Evolutionary conservation across 2,329 filamentous ascomycete species (phyloP), one percentile per base, ranked within the genome.

Genomic region (Apiospora arundinis): DNA sequence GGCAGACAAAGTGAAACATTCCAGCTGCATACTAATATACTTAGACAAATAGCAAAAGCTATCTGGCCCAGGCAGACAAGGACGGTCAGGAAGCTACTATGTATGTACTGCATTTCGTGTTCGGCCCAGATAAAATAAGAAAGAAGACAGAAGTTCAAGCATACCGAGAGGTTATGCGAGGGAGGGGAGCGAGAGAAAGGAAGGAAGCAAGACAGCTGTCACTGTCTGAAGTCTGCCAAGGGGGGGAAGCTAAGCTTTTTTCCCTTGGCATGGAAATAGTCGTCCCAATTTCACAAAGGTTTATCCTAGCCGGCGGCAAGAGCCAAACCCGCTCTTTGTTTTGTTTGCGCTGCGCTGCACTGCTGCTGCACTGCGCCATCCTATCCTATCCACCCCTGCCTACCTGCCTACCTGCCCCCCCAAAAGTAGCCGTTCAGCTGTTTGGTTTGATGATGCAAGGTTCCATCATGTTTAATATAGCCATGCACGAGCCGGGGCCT

Each of bases 391-490:
- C 32, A 32, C 32, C 32, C 32, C 32, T 6, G 32, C 12, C 12
- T 18, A n/a, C 12, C 44, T 12, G 12, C 32, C 32, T 18, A 4
- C 44, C 9, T 12, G 5, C 44, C 44, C 44, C 23, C 48, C 12
- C 6, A 6, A 52, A 52, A 23, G 9, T n/a, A 52, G 23, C 48
- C 32, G 32, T 32, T 16, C 48, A 52, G 48, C 48, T 52, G 48
- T 52, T 32, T 32, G 32, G 42, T 45, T 63, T 40, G 56, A 40
- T 63, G 56, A 63, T 63, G 32, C 56, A 63, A 63, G 56, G 56
- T 63, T 63, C 56, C 56, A 40, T 63, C 28, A 23, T n/a, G 56
- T 63, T 63, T 63, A 63, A 63, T 63, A 63, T 63, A 63, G 56
- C 56, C 56, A 63, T 40, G 56, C 56, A 63, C 18, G 32, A 63